Conservation (phyloP, 306 rosid genomes). For the Sechiopsis laciniata region DNA sequence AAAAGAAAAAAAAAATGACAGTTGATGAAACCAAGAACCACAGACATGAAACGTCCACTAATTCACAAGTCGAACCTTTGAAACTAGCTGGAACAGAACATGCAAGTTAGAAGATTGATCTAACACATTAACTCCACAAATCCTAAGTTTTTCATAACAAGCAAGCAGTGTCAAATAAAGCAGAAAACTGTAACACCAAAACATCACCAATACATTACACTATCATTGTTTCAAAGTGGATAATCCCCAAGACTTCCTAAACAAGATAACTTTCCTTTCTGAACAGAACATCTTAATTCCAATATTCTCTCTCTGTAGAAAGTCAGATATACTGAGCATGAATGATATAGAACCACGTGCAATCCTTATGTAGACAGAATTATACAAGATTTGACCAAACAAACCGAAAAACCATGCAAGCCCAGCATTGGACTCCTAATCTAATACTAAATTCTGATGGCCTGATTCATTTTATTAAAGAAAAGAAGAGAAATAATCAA, state of each 20-base stretch:
- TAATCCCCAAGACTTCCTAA: neutral
- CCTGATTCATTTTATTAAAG: neutral
- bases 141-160: too few relatives aligned
- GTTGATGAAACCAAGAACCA: neutral
- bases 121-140: too few relatives aligned
- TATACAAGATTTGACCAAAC: constrained; percentile 3
- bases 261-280: neutral
- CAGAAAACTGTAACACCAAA: too few relatives aligned
- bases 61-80: neutral
- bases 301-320: neutral
- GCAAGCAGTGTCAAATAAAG: too few relatives aligned
- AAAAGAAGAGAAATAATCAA: neutral
- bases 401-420: constrained; percentile 7
- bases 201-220: neutral
- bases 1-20: neutral
- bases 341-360: neutral
- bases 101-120: neutral
- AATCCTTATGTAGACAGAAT: neutral
- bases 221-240: neutral
- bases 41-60: neutral
- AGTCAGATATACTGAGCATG: neutral
- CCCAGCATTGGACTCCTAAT: neutral
- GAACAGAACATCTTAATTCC: neutral
- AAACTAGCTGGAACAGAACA: neutral
- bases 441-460: neutral